phyloP scores from a whole-genome alignment of 768 basidiomycete species.

The Mrakia blollopis region DNA sequence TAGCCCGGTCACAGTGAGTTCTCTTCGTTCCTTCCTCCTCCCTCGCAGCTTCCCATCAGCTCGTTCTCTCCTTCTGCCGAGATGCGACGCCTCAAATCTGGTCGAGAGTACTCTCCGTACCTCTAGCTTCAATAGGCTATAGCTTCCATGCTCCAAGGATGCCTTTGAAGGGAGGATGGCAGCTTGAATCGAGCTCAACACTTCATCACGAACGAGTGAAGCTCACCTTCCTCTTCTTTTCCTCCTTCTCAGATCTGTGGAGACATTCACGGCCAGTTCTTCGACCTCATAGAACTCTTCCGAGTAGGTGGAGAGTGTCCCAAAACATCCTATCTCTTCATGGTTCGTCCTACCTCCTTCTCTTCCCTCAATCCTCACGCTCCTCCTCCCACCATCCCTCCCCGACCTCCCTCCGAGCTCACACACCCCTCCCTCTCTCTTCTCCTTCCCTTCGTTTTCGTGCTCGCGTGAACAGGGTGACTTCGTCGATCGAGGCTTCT shows the following conservation, averaged over 20 bases:
- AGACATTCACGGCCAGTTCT: constrained; percentile 99
- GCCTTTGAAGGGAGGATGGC: background rate
- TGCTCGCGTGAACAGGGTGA: constrained; percentile 9
- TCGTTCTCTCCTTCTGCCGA: background rate
- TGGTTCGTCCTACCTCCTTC: constrained; percentile 53
- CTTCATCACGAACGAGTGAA: background rate
- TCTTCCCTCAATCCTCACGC: background rate
- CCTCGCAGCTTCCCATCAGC: background rate
- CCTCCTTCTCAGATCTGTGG: constrained; percentile 55
- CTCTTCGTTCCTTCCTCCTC: background rate
- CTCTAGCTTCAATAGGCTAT: background rate
- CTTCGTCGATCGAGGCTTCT: constrained; percentile 63
- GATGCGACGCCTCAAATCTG: no score
- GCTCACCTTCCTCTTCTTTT: background rate
- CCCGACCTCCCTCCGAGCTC: background rate
- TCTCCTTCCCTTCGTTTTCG: constrained; percentile 12
- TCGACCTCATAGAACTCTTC: constrained; percentile 98
- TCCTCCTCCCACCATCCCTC: background rate
- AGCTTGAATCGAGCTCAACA: background rate
- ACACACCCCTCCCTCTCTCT: background rate
- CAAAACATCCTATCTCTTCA: constrained; percentile 99
- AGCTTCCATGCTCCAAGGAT: background rate
- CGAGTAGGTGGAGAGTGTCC: constrained; percentile 98
- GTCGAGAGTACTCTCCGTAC: no score
- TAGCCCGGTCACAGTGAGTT: constrained; percentile 86